Conservation (phyloP, 1,284 basidiomycete species). For the Flammula alnicola region DNA sequence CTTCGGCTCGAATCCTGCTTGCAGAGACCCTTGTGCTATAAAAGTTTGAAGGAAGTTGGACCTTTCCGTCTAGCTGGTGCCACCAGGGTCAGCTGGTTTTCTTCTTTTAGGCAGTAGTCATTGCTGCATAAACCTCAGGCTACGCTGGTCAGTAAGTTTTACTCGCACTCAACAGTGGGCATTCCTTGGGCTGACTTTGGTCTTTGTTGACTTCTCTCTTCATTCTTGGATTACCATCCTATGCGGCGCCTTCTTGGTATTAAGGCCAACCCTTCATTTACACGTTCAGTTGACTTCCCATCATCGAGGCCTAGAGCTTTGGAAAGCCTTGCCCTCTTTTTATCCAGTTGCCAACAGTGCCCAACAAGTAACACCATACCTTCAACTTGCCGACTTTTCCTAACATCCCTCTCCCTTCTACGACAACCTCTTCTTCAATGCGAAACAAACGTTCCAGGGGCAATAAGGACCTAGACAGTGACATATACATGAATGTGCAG, state of each 20-base stretch:
- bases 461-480: constrained; percentile 53
- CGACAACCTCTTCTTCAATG: constrained; percentile 39
- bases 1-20: too few relatives aligned
- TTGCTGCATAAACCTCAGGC: background rate
- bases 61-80: too few relatives aligned
- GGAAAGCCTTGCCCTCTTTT: constrained; percentile 9
- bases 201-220: background rate
- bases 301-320: constrained; percentile 2
- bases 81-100: background rate
- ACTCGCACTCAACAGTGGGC: background rate
- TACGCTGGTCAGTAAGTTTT: background rate
- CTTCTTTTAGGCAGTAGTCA: background rate
- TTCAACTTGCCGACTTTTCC: background rate
- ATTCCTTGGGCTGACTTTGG: background rate
- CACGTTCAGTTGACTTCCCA: background rate
- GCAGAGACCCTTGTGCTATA: too few relatives aligned
- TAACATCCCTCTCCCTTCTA: constrained; percentile 18
- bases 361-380: constrained; percentile 36
- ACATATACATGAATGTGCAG: constrained; percentile 54
- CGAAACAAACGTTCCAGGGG: constrained; percentile 54
- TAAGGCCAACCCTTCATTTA: constrained; percentile 3
- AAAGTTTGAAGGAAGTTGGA: background rate
- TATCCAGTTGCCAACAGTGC: constrained; percentile 22
- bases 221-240: background rate
- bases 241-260: background rate